A percentile compares a stretch with the other conserved stretches of the same genome.
phyloP scores from a whole-genome alignment of 1,139 yeast species.

The Pneumocystis canis region DNA sequence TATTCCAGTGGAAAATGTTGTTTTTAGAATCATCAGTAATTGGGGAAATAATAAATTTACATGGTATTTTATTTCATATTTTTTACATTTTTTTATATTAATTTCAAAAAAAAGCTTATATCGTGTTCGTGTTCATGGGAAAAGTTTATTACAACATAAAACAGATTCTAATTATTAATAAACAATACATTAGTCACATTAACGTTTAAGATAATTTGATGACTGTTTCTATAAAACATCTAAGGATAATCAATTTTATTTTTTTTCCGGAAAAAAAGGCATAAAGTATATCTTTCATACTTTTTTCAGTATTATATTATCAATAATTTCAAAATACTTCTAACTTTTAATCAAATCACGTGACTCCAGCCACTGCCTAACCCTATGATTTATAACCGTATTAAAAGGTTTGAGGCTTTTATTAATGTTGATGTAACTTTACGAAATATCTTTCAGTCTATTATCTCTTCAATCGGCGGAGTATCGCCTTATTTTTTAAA shows the following conservation, averaged over 20 bases:
- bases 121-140: constrained; percentile 23
- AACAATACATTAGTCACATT: not conserved
- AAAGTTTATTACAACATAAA: not conserved
- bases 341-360: not conserved
- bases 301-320: not conserved
- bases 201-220: no score
- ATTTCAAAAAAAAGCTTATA: constrained; percentile 16
- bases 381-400: no score
- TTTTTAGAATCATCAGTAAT: constrained; percentile 21
- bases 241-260: no score
- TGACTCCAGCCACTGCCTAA: not conserved
- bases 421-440: not conserved
- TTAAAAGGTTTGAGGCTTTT: no score
- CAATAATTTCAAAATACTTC: not conserved
- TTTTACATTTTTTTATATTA: not conserved
- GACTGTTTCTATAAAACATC: no score
- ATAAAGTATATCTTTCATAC: not conserved
- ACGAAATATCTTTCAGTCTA: not conserved
- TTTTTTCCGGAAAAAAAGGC: not conserved
- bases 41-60: constrained; percentile 25
- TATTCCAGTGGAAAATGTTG: constrained; percentile 16
- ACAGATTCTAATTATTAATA: not conserved
- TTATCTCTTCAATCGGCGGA: not conserved
- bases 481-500: not conserved
- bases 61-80: constrained; percentile 16